Base-by-base conservation (phyloP, 202 grass and related monocot species). In the Elaeis oleifera region DNA sequence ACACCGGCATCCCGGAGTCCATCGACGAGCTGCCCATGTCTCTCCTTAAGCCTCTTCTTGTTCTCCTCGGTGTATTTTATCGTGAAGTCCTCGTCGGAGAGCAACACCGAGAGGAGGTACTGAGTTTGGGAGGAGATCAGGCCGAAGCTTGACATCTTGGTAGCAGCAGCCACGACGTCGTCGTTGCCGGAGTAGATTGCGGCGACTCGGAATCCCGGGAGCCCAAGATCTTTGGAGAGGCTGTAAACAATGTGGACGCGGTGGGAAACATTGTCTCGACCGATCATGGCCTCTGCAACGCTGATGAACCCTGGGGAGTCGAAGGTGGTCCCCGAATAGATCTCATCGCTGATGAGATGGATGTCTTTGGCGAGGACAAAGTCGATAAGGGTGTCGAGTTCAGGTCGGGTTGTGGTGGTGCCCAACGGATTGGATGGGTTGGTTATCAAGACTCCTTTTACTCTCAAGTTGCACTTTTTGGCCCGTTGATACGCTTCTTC, bases 81-180 rank as follows among this genome's bases (percentile, higher is more conserved):
- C 1, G 92, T 81, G 79, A 92, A 97, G 18, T 75, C 71, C 28
- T 50, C 29, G 78, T 97, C 92, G 2, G 74, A 70, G 11, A 97
- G 84, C 3, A 91, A 56, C 19, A 62, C 69, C 0, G 88, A 81
- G 1, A 97, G 82, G 13, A 97, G 82, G 79, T 89, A 72, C 70
- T 97, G 92, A 65, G 92, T 97, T 63, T 97, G 92, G 0, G 92
- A 89, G 18, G 92, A 97, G 7, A 97, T 72, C 48, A 97, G 81
- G 2, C 92, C 92, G 63, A 97, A 97, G 74, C 92, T 97, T 1
- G 92, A 97, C 92, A 97, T 97, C 79, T 97, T 97, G 63, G 92
- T 97, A 0, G 92, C 87, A 6, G 92, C 81, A 11, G 87, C 81
- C 4, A 92, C 82, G 4, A 97, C 88, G 18, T 26, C 72, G 7